Conservation (phyloP, 331 rosid species). For the Spiraea crenata region DNA sequence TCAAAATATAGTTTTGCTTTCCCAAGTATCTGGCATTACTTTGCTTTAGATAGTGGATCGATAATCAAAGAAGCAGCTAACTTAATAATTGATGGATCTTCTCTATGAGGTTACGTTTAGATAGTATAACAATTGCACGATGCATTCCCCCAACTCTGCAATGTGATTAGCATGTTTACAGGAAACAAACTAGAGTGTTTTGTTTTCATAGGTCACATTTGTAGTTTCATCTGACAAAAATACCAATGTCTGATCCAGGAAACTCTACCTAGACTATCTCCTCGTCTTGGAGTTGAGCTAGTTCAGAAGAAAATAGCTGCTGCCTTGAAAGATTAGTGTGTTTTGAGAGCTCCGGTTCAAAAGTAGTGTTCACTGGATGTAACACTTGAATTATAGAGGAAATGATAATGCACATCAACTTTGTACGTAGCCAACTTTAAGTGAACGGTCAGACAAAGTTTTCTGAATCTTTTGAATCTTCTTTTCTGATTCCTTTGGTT, state of each 20-base stretch:
- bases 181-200: constrained; percentile 1
- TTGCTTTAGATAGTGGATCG: constrained; percentile 24
- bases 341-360: constrained; percentile 10
- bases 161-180: background rate
- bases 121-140: background rate
- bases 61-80: constrained; percentile 9
- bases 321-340: constrained; percentile 47
- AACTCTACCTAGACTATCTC: constrained; percentile 73
- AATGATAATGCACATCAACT: background rate
- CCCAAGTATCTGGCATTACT: constrained; percentile 8
- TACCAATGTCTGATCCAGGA: constrained; percentile 46
- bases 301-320: constrained; percentile 79
- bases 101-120: background rate
- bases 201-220: constrained; percentile 1
- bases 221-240: constrained; percentile 18
- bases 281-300: constrained; percentile 86
- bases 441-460: constrained; percentile 4
- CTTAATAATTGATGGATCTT: constrained; percentile 15
- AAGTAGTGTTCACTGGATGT: constrained; percentile 10
- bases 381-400: background rate
- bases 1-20: constrained; percentile 13
- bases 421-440: constrained; percentile 6
- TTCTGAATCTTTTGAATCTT: background rate
- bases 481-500: constrained; percentile 1
- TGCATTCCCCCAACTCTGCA: constrained; percentile 1